phyloP scores from a whole-genome alignment of 495 filamentous ascomycete genomes.

The Daldinia loculata region DNA sequence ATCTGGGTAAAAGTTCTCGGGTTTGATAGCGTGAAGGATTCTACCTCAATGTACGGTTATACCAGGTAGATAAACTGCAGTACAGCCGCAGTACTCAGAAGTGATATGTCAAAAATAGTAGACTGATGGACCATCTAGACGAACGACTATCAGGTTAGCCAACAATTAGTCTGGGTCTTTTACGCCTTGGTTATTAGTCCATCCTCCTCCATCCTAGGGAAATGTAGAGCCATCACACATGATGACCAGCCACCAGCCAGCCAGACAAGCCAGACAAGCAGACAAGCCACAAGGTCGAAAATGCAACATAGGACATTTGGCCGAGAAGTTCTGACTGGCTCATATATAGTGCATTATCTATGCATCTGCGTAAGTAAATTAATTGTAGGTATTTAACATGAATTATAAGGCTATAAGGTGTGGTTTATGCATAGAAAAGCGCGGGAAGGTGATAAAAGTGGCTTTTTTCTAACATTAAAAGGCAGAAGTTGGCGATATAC shows the following conservation, averaged over 20 bases:
- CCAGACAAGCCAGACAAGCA: background rate
- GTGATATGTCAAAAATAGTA: constrained; percentile 18
- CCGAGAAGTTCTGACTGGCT: background rate
- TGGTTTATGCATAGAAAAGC: background rate
- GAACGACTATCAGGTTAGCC: background rate
- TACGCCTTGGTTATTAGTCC: constrained; percentile 6
- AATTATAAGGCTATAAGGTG: background rate
- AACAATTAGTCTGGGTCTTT: background rate
- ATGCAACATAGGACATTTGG: background rate
- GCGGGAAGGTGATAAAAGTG: background rate
- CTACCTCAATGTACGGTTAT: constrained; percentile 7
- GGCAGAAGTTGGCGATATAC: constrained; percentile 1
- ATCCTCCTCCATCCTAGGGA: constrained; percentile 11
- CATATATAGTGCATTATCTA: background rate
- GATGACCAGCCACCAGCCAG: background rate
- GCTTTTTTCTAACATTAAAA: background rate
- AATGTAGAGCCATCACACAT: background rate
- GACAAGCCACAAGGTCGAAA: background rate
- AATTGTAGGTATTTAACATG: background rate
- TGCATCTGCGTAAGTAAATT: background rate
- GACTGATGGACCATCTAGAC: constrained; percentile 25
- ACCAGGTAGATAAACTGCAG: constrained; percentile 16
- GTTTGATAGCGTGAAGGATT: constrained; percentile 29
- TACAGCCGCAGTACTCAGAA: constrained; percentile 22
- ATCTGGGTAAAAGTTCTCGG: constrained; percentile 31